Conservation (phyloP, 1,284 basidiomycete species). For the Cryptococcus sp. region DNA sequence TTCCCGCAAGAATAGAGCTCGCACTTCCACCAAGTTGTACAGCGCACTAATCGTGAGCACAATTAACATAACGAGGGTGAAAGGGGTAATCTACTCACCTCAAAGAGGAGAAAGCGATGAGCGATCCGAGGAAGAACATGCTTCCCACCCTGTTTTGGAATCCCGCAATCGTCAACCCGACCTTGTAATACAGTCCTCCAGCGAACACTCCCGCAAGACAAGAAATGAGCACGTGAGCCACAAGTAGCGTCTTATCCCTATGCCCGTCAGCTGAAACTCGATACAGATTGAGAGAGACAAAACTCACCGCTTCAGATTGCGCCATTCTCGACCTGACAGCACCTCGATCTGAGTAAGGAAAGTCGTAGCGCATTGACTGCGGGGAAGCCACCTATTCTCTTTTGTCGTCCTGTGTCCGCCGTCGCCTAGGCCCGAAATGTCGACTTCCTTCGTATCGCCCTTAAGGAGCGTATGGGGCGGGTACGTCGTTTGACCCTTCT, state of each 20-base stretch:
- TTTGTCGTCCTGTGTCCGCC: background rate
- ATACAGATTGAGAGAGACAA: background rate
- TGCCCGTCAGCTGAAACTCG: background rate
- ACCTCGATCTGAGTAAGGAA: slow-evolving; percentile 82
- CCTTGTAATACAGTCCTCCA: slow-evolving; percentile 79
- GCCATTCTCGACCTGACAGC: slow-evolving; percentile 73
- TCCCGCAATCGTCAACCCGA: slow-evolving; percentile 71
- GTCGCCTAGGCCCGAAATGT: slow-evolving; percentile 12
- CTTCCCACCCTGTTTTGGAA: slow-evolving; percentile 87
- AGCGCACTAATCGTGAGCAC: slow-evolving; percentile 54
- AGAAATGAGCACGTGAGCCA: slow-evolving; percentile 67
- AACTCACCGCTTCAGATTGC: slow-evolving; percentile 61
- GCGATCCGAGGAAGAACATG: slow-evolving; percentile 80
- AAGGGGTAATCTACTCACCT: slow-evolving; percentile 39
- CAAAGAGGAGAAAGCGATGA: slow-evolving; percentile 79
- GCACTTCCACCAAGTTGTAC: slow-evolving; percentile 73
- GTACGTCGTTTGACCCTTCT: slow-evolving; percentile 14
- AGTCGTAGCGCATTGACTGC: slow-evolving; percentile 50
- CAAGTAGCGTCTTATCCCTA: slow-evolving; percentile 73
- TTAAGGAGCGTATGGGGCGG: slow-evolving; percentile 12
- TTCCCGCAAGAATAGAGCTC: slow-evolving; percentile 79
- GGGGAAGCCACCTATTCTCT: slow-evolving; percentile 19
- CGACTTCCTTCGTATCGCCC: slow-evolving; percentile 7
- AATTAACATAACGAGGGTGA: background rate
- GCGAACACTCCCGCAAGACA: slow-evolving; percentile 67